Evolutionary conservation across 306 rosid species (phyloP), one percentile per base, ranked within the genome.

Genomic region (Senna tora): DNA sequence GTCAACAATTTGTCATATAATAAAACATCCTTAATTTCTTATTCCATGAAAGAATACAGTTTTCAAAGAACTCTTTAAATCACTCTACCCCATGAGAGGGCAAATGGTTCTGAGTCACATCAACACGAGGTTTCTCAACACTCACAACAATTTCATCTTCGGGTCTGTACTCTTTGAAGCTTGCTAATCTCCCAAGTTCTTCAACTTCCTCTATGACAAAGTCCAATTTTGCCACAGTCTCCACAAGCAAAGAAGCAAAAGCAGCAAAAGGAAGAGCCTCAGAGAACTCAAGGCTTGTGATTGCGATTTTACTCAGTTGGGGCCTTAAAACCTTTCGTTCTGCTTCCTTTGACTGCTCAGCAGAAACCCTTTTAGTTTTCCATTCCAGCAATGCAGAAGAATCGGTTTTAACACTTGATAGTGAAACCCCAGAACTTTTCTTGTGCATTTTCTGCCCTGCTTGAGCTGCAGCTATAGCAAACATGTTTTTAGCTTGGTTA

Each of bases 221-320:
- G 63, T 94, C 98, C 19, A 94, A 85, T 81, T 91, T 94, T 1
- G 97, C 98, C 60, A 89, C 98, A 0, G 87, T 87, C 83, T 94
- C 98, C 69, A 91, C 98, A 21, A 94, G 87, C 85, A 91, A 71
- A n/a, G 97, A 88, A 19, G 98, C 97, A 75, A 94, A 94, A 15
- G 97, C 97, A 46, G 98, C 98, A 71, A 94, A 85, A 4, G 97
- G 98, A 79, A 91, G 96, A 38, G 98, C 98, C 73, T 94, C 97
- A 13, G 97, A 91, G 86, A 94, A 94, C 76, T 94, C 98, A 16
- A 94, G 89, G 83, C 96, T 77, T 17, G 96, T 94, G 72, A 87
- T 89, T 1, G 90, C 97, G 25, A 89, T 86, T 68, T 89, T 91
- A 77, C 97, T 91, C 67, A 89, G 25, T 11, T 94, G 98, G 3